Base-by-base conservation (phyloP, 768 basidiomycete species). In the Lactarius sanguifluus region DNA sequence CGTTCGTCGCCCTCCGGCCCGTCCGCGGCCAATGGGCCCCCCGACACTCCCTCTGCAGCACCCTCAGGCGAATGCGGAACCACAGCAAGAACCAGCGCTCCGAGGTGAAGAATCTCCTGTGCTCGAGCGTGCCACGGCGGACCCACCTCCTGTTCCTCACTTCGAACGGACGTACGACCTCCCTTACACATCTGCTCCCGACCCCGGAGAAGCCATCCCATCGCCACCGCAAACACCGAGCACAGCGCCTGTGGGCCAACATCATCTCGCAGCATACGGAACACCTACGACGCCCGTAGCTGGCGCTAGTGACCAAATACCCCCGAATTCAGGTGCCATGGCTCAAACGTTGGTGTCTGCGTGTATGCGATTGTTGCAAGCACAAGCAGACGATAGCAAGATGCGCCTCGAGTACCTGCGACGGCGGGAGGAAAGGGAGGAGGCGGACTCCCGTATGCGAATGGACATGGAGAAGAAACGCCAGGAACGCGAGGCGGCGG, bases 321-420 rank as follows among this genome's bases (percentile, higher is more conserved):
- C 83, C 25, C 73, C 83, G 15, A 82, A 84, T 67, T 72, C 88
- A 28, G 76, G 82, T 6, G 62, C 54, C 9, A 73, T 88, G 54
- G 81, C 86, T 5, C 86, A 89, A 67, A 79, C 79, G 23, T 78
- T 90, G 78, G 76, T 89, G 61, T 75, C 79, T 30, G 80, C 83
- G 18, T 86, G 83, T 68, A 73, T 86, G 72, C 85, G 88, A 68
- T 81, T 85, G 66, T 76, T 91, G 47, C 86, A 86, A 68, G 79
- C 85, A 50, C 90, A 91, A 72, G 83, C 82, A 28, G 88, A 90
- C 70, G 85, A 88, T 41, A 83, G 83, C 67, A 87, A 87, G 75
- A 81, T 85, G 77, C 88, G 88, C 72, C 79, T 90, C 52, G 90
- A 91, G 64, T 86, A 86, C 69, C 71, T 90, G 72, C 82, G 84